Base-by-base conservation (phyloP, 345 rosid genomes). In the Salix arbutifolia region DNA sequence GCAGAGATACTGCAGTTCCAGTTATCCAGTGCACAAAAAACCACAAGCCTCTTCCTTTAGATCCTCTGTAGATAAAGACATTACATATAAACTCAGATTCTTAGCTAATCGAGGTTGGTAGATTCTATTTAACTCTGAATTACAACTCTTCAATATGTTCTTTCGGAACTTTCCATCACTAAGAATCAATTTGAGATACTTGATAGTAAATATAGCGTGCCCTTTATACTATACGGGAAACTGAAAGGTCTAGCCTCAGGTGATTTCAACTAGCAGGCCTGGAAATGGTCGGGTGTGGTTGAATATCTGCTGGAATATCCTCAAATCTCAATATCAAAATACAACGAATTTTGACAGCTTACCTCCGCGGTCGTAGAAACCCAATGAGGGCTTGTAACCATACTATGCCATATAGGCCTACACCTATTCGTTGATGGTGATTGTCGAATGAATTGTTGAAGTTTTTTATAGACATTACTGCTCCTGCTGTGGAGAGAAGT, bases 371-470 rank as follows among this genome's bases (percentile, higher is more conserved):
- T 79, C 91, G 83, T 68, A 89, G 66, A 62, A 90, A 74, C 31
- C 94, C 96, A 14, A 84, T 65, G 33, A 94, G 58, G 74, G 87
- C 88, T 83, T 92, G 98, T 82, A 94, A 69, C 97, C 96, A 94
- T 76, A 91, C 85, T 69, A 92, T 83, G 31, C 86, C 97, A 65
- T 91, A 92, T 26, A 91, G 74, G 3, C 82, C 91, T 33, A 91
- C 75, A 16, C 97, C 97, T 30, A 94, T 78, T 83, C 88, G 91
- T 87, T 91, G 98, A 83, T 94, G 98, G 79, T 80, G 80, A 79
- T 94, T 94, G 78, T 84, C 79, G 84, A 94, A 94, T 48, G 90
- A 79, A 74, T 94, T 94, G 77, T 79, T 86, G 79, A 94, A 87
- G 82, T 92, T 90, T 81, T 86, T 91, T 72, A 94, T 74, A 4